These are phyloP conservation scores for Closterium sp. DNA, from an alignment of 139 green algal genomes.

Conservation along the genomic window DNA sequence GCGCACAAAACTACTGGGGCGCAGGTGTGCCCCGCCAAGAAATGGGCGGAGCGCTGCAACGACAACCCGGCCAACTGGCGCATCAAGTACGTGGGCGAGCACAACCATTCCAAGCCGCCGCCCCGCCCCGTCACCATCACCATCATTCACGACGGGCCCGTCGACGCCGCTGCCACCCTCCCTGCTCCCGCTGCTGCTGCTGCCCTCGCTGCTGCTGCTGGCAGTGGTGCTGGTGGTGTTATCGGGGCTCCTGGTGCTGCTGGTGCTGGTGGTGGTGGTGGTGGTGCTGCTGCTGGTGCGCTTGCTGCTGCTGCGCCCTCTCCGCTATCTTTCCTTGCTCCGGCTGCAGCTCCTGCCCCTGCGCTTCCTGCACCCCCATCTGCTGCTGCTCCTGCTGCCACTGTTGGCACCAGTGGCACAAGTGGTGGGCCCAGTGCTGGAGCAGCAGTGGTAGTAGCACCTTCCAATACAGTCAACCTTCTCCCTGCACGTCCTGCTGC, in stretches of 20 bases:
- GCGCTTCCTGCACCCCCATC: background rate
- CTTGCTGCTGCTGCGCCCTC: background rate
- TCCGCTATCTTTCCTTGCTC: background rate
- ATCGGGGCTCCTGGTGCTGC: too few relatives aligned
- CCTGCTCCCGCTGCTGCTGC: background rate
- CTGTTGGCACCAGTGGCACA: background rate
- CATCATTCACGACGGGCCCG: background rate
- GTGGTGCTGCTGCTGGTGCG: background rate
- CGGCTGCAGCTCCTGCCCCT: background rate
- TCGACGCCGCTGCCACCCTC: background rate
- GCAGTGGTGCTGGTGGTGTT: background rate
- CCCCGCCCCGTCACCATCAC: background rate
- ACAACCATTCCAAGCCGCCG: slow-evolving; percentile 7
- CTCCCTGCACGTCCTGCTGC: background rate
- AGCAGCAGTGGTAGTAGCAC: too few relatives aligned
- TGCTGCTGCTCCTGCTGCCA: background rate
- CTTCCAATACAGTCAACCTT: too few relatives aligned
- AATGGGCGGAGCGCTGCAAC: slow-evolving; percentile 26
- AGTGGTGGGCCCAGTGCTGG: too few relatives aligned
- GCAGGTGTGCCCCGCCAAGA: slow-evolving; percentile 7
- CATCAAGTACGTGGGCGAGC: slow-evolving; percentile 20
- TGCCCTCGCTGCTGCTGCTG: background rate
- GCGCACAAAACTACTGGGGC: background rate
- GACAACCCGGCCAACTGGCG: slow-evolving; percentile 23
- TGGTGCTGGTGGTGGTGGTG: too few relatives aligned